A percentile compares a stretch with the other conserved stretches of the same genome.
Conservation (phyloP, 768 basidiomycete species). For the Lactarius vividus region DNA sequence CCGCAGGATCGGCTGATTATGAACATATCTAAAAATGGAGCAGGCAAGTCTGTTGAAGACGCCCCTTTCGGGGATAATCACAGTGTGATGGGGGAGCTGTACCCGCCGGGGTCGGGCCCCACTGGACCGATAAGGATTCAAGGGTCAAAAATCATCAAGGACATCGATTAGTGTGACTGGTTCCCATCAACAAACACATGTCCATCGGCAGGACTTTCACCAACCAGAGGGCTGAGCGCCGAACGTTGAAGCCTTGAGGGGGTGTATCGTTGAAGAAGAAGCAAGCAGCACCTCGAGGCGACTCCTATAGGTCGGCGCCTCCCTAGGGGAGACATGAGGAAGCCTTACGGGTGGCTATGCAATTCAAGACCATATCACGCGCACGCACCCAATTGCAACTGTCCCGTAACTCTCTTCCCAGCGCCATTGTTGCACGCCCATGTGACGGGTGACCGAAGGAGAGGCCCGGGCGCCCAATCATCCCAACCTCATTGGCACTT, state of each 20-base stretch:
- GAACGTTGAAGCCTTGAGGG: conserved; percentile 9
- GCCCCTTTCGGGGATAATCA: conserved; percentile 11
- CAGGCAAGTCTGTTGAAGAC: not conserved
- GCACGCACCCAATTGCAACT: conserved; percentile 10
- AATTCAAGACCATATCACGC: conserved; percentile 14
- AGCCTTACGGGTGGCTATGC: conserved; percentile 26
- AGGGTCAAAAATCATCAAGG: conserved; percentile 13
- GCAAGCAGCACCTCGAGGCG: conserved; percentile 20
- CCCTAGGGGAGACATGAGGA: conserved; percentile 19
- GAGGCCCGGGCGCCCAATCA: not conserved
- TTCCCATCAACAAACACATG: not conserved
- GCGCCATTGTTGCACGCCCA: conserved; percentile 17
- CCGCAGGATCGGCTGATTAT: conserved; percentile 7
- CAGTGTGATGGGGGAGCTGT: conserved; percentile 11
- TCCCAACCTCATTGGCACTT: conserved; percentile 23
- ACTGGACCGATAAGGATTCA: conserved; percentile 21
- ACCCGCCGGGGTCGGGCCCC: conserved; percentile 3
- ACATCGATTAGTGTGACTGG: conserved; percentile 17
- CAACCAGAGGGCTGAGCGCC: not conserved
- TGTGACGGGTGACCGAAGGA: conserved; percentile 12
- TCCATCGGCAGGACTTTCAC: not conserved
- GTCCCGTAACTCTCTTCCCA: conserved; percentile 9
- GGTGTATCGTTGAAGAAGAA: not conserved
- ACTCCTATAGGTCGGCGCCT: conserved; percentile 13
- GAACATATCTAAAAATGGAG: conserved; percentile 10